Conservation (phyloP, 345 rosid species). For the Arabis alpina region DNA sequence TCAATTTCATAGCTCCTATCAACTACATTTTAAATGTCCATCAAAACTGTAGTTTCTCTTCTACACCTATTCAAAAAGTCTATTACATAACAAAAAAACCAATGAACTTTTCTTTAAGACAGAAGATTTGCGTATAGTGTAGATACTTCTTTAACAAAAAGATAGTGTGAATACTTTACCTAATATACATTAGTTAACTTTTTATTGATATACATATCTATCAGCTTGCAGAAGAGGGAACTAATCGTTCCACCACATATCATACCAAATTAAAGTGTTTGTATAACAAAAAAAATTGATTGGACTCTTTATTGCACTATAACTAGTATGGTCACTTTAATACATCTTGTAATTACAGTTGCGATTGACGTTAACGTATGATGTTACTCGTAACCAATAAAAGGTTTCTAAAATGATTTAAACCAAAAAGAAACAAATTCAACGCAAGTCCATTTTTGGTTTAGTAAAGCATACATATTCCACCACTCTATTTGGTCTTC, state of each 20-base stretch:
- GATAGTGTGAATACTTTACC: no score
- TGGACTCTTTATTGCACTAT: slow-evolving; percentile 24
- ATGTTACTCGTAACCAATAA: slow-evolving; percentile 37
- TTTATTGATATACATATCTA: slow-evolving; percentile 1
- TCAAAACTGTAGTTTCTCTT: no score
- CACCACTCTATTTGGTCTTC: background rate
- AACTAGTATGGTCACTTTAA: slow-evolving; percentile 31
- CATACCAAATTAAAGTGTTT: slow-evolving; percentile 12
- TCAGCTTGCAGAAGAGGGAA: slow-evolving; percentile 37
- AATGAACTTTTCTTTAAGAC: no score
- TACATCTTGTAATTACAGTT: slow-evolving; percentile 24
- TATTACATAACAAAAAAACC: no score
- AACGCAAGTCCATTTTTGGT: slow-evolving; percentile 15
- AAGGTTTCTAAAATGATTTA: background rate
- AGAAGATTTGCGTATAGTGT: no score
- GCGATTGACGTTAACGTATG: slow-evolving; percentile 41
- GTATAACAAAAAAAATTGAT: background rate
- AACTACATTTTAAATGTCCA: no score
- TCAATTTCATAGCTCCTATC: no score
- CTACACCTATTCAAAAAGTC: no score
- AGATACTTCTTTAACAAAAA: no score
- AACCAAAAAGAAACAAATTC: background rate
- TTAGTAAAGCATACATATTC: slow-evolving; percentile 3
- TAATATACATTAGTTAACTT: no score
- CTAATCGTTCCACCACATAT: slow-evolving; percentile 18